Evolutionary conservation across 1,284 basidiomycete species (phyloP).

Genomic region (Rhodotorula sp.): DNA sequence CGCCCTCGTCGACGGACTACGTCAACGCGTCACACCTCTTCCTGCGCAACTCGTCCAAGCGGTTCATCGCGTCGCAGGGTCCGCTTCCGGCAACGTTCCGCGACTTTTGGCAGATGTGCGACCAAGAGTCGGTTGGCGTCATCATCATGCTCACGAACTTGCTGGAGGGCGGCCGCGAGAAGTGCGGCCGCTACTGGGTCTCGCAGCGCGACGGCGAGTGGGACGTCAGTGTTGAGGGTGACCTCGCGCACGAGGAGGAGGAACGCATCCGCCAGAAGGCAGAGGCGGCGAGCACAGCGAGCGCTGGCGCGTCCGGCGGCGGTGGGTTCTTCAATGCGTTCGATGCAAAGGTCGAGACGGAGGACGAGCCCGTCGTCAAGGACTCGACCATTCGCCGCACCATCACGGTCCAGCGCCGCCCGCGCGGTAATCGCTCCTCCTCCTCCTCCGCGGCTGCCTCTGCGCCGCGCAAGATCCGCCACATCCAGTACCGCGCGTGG

Average conservation of each 20-base stretch:
- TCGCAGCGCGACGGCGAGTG: conserved; percentile 65
- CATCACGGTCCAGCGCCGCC: conserved; percentile 35
- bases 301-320: background rate
- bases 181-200: conserved; percentile 91
- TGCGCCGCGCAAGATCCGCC: conserved; percentile 57
- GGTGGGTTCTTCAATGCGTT: conserved; percentile 47
- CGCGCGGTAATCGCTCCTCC: conserved; percentile 8
- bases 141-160: conserved; percentile 82
- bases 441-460: background rate
- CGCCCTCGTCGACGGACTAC: conserved; percentile 63
- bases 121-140: conserved; percentile 59
- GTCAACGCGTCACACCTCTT: conserved; percentile 73
- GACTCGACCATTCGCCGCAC: conserved; percentile 40
- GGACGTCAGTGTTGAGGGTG: conserved; percentile 38
- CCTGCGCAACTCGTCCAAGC: conserved; percentile 55
- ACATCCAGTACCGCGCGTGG: conserved; percentile 89
- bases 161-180: conserved; percentile 81
- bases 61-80: conserved; percentile 95
- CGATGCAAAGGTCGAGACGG: conserved; percentile 7
- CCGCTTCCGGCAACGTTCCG: conserved; percentile 84
- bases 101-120: conserved; percentile 84
- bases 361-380: background rate
- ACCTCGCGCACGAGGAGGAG: conserved; percentile 44
- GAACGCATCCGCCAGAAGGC: conserved; percentile 31
- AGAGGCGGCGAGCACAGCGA: conserved; percentile 10